Percentiles rank a stretch among this genome's conserved stretches.
phyloP scores from a whole-genome alignment of 345 rosid species.

The Eucalyptus paniculata region DNA sequence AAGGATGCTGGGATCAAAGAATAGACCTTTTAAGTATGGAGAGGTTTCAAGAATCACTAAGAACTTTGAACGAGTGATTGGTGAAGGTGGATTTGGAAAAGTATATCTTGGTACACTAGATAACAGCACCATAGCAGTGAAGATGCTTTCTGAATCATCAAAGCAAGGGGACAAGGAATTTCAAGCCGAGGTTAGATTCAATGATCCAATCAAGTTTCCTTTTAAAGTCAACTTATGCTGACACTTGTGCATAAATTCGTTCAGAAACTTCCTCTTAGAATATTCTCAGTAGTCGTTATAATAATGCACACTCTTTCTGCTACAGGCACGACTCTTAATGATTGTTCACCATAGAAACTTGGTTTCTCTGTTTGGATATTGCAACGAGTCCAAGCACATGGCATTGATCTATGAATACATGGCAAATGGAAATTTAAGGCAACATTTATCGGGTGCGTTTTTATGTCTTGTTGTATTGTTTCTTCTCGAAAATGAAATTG shows the following conservation, averaged over 20 bases:
- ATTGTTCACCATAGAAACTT: constrained; percentile 13
- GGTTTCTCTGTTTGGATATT: constrained; percentile 13
- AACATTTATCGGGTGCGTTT: no score
- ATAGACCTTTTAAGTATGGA: no score
- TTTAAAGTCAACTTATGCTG: neutral
- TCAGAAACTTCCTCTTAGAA: neutral
- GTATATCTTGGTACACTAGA: no score
- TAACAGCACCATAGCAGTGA: accelerated
- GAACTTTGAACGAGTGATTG: no score
- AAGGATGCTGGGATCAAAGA: accelerated
- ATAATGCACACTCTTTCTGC: neutral
- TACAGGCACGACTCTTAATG: constrained; percentile 5
- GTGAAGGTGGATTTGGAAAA: no score
- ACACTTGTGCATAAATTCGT: accelerated
- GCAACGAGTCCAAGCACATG: constrained; percentile 4
- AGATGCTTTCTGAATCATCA: constrained; percentile 7
- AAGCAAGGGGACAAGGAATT: constrained; percentile 14
- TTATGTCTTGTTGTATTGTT: no score
- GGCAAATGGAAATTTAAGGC: no score
- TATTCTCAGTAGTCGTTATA: neutral
- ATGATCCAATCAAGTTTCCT: neutral
- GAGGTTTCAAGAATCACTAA: no score
- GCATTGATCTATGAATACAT: neutral
- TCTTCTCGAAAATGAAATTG: no score
- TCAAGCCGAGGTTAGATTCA: constrained; percentile 2